Percentiles rank a stretch among this genome's conserved stretches.
Evolutionary conservation across 2,329 filamentous ascomycete genomes (phyloP).

Genomic region (Aspergillus phoenicis): DNA sequence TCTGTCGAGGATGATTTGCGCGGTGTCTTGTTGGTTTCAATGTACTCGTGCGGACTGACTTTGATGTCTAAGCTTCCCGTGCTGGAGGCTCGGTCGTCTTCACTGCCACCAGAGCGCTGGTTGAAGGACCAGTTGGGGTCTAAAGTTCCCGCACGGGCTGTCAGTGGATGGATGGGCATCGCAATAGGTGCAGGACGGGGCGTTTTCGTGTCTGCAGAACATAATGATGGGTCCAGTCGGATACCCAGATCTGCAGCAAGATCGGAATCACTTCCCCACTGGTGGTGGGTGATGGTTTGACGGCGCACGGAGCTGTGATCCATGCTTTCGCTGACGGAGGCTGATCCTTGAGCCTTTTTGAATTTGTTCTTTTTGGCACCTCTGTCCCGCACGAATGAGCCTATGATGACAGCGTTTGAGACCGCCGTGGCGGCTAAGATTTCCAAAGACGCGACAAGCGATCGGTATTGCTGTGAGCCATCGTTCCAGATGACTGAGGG

Average conservation of each 20-base stretch:
- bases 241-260: conserved; percentile 79
- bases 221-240: conserved; percentile 58
- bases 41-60: conserved; percentile 38
- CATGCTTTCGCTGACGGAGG: conserved; percentile 53
- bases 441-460: conserved; percentile 85
- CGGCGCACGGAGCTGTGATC: conserved; percentile 42
- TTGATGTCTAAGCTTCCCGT: conserved; percentile 37
- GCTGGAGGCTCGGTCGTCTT: conserved; percentile 33
- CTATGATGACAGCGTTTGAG: conserved; percentile 85
- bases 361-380: conserved; percentile 89
- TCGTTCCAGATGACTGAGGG: conserved; percentile 70
- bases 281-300: conserved; percentile 64
- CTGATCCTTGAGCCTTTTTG: conserved; percentile 50
- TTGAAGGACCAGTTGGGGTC: conserved; percentile 39
- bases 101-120: conserved; percentile 23
- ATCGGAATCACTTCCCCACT: conserved; percentile 91
- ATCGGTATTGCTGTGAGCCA: conserved; percentile 82
- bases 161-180: conserved; percentile 31
- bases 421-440: conserved; percentile 85
- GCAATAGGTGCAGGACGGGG: conserved; percentile 45
- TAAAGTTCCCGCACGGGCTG: conserved; percentile 31
- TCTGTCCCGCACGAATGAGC: conserved; percentile 87
- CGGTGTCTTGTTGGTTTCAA: conserved; percentile 32
- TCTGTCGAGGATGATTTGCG: conserved; percentile 40
- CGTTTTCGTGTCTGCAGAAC: conserved; percentile 36